Evolutionary conservation across 441 rosid genomes (phyloP).

Genomic region (Pelargonium cotyledonis): DNA sequence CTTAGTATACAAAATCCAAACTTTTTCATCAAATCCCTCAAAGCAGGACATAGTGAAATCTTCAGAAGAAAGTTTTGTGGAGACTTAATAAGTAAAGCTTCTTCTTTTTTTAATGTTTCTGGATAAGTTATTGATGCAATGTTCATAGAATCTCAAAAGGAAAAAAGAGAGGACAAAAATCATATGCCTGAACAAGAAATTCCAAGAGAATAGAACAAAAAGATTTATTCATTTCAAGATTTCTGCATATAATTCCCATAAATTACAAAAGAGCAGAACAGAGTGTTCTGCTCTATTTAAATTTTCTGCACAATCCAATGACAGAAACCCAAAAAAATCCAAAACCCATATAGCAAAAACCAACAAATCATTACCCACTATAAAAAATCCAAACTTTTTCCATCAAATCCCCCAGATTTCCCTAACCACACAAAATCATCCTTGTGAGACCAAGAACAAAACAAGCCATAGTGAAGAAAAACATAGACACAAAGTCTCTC

Average conservation of each 20-base stretch:
- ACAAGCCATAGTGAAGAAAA: conserved; percentile 70
- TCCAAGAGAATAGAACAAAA: too few relatives aligned
- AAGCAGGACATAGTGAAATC: background rate
- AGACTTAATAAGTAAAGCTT: too few relatives aligned
- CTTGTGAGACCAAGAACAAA: conserved; percentile 67
- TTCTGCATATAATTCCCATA: background rate
- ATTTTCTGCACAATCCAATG: conserved; percentile 1
- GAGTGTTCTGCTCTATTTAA: conserved; percentile 26
- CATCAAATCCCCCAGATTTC: too few relatives aligned
- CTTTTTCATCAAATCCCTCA: too few relatives aligned
- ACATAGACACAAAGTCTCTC: conserved; percentile 61
- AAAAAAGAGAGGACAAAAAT: too few relatives aligned
- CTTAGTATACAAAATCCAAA: too few relatives aligned
- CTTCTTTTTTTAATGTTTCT: too few relatives aligned
- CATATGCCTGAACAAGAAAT: too few relatives aligned
- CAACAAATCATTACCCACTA: background rate
- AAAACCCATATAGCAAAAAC: background rate
- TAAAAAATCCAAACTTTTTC: background rate
- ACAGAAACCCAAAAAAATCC: conserved; percentile 12
- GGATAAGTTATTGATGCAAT: too few relatives aligned
- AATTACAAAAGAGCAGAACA: conserved; percentile 25
- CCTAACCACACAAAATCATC: conserved; percentile 41
- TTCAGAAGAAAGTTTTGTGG: background rate
- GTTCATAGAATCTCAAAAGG: too few relatives aligned
- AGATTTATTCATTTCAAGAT: background rate